Base-by-base conservation (phyloP, 2,329 filamentous ascomycete genomes). In the Paracoccidioides lutzii region DNA sequence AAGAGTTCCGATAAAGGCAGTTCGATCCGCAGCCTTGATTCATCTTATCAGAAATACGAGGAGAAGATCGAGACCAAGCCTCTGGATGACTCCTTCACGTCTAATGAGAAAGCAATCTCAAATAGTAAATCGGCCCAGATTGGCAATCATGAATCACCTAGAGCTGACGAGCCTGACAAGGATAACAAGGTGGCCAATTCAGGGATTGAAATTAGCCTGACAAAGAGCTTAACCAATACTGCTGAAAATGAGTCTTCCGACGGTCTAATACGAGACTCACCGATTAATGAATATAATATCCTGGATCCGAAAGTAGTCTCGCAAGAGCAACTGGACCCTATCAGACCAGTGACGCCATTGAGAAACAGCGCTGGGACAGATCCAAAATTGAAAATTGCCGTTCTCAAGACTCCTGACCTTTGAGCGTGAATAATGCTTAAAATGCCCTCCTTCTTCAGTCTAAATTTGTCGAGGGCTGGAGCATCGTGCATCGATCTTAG, bases 1-100 rank as follows among this genome's bases (percentile, higher is more conserved):
- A 63, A 56, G 9, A n/a, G 45, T 37, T 56, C 65, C 63, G 33
- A 66, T 63, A 3, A 58, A 12, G 52, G 48, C 10, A 35, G 14
- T 22, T 56, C 49, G 15, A 28, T 44, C 14, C 52, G 14, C 51
- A 52, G 32, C 51, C 38, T 45, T n/a, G 50, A 52, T 43, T 42
- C 50, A 10, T 28, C 50, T 32, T 52, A 42, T n/a, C 50, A 32
- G 33, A 52, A 43, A 41, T 42, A 38, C 37, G 50, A 52, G 28
- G 38, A 52, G 12, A 33, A 52, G 14, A 41, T 28, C 22, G 15
- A 52, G 14, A 41, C 38, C 22, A 30, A 42, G 30, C 4, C 38
- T 2, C 6, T 37, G 22, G 50, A 52, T 30, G 7, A 33, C 33
- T 38, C 50, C 38, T 52, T 52, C n/a, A 33, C 28, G 5, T 22